phyloP scores from a whole-genome alignment of 2,329 filamentous ascomycete species.

The Aspergillus niger region DNA sequence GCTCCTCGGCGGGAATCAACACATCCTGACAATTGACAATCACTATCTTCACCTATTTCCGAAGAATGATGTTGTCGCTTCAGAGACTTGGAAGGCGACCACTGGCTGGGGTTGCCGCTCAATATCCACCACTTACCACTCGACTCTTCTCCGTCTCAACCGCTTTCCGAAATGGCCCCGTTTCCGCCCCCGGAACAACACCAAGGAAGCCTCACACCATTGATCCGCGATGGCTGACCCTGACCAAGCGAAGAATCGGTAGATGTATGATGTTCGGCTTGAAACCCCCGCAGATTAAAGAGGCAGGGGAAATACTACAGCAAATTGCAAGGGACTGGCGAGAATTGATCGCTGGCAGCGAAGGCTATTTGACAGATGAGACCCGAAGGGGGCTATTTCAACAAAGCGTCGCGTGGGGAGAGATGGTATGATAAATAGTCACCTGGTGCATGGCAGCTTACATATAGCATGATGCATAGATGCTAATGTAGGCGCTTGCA shows the following conservation, averaged over 20 bases:
- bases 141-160: conserved; percentile 28
- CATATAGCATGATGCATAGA: background rate
- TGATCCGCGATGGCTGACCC: conserved; percentile 68
- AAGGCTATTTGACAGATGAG: conserved; percentile 70
- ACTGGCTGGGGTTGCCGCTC: conserved; percentile 17
- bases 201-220: conserved; percentile 32
- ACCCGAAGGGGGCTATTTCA: conserved; percentile 64
- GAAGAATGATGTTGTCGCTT: conserved; percentile 29
- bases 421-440: conserved; percentile 63
- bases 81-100: conserved; percentile 22
- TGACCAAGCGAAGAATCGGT: conserved; percentile 67
- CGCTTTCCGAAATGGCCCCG: conserved; percentile 16
- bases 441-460: background rate
- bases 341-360: conserved; percentile 69
- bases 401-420: conserved; percentile 77
- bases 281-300: conserved; percentile 56
- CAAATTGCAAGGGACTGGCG: conserved; percentile 69
- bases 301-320: conserved; percentile 62
- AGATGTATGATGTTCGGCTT: conserved; percentile 76
- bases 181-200: conserved; percentile 16
- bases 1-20: background rate
- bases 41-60: background rate
- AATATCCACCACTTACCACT: conserved; percentile 4
- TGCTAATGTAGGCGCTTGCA: conserved; percentile 23
- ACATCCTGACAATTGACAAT: conserved; percentile 10